Conservation (phyloP, 352 stramenopile genomes). For the Globisporangium alternatum region DNA sequence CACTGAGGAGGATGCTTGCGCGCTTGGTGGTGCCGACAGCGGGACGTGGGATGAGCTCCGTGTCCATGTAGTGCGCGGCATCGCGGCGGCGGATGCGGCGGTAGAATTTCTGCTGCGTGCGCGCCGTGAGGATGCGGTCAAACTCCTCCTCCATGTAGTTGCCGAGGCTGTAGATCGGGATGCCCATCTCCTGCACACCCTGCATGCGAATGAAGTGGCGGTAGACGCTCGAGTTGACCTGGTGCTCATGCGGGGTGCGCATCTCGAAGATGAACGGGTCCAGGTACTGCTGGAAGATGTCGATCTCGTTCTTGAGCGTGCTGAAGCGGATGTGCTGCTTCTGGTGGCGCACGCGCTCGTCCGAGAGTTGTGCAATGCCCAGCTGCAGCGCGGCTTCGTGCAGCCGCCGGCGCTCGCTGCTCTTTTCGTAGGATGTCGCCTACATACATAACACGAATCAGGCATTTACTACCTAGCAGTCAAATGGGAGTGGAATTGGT, state of each 20-base stretch:
- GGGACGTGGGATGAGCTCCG: conserved; percentile 49
- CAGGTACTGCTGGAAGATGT: conserved; percentile 77
- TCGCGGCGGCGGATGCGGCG: conserved; percentile 47
- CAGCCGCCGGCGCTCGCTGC: conserved; percentile 29
- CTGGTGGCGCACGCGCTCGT: conserved; percentile 47
- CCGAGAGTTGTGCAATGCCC: conserved; percentile 60
- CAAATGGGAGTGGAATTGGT: no score
- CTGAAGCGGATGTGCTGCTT: conserved; percentile 59
- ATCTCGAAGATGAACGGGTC: conserved; percentile 69
- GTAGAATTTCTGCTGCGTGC: conserved; percentile 45
- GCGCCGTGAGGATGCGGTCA: conserved; percentile 55
- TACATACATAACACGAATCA: conserved; percentile 9
- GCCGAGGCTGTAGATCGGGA: conserved; percentile 75
- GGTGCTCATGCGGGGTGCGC: conserved; percentile 40
- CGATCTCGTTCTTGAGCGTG: conserved; percentile 73
- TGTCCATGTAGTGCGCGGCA: conserved; percentile 55
- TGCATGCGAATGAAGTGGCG: conserved; percentile 65
- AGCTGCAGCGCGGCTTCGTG: conserved; percentile 41
- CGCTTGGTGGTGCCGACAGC: not conserved
- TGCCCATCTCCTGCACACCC: conserved; percentile 63
- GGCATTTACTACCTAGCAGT: no score
- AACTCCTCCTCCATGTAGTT: conserved; percentile 36
- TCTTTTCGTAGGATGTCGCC: conserved; percentile 28
- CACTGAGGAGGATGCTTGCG: conserved; percentile 5
- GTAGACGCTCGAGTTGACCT: conserved; percentile 71